These are phyloP conservation scores for Akanthomyces dipterigenus DNA, from an alignment of 2,329 filamentous ascomycete species.

Conservation along the genomic window DNA sequence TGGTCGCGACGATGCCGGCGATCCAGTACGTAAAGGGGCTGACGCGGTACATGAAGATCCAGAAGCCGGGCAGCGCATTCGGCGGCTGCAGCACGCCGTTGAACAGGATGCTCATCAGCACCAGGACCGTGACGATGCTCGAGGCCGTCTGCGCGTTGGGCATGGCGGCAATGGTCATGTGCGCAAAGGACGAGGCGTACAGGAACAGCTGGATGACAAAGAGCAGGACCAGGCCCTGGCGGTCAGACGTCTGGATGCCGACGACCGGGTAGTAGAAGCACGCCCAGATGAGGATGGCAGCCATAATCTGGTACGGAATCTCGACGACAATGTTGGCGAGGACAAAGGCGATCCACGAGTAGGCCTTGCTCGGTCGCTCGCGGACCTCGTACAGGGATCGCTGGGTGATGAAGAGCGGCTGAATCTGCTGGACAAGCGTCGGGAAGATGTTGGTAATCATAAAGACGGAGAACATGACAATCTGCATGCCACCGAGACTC, in stretches of 20 bases:
- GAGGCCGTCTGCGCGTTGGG: constrained; percentile 62
- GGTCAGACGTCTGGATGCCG: constrained; percentile 41
- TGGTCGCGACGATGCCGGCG: constrained; percentile 58
- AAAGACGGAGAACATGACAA: constrained; percentile 68
- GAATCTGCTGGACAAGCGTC: constrained; percentile 62
- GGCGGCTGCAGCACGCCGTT: constrained; percentile 58
- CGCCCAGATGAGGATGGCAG: constrained; percentile 55
- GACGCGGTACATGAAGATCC: constrained; percentile 70
- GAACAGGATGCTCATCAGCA: constrained; percentile 54
- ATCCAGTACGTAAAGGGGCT: constrained; percentile 65
- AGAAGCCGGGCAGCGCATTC: constrained; percentile 58
- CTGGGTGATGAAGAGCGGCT: constrained; percentile 70
- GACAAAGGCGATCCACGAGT: constrained; percentile 70
- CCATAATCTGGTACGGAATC: constrained; percentile 62
- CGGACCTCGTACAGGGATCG: constrained; percentile 70
- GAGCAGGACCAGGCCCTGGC: constrained; percentile 59
- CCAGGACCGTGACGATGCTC: constrained; percentile 53
- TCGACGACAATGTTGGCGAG: constrained; percentile 66
- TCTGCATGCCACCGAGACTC: constrained; percentile 63
- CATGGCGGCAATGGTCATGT: constrained; percentile 66
- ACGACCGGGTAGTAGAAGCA: constrained; percentile 62
- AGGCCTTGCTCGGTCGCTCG: constrained; percentile 66
- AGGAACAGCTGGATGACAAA: constrained; percentile 61
- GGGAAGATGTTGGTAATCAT: constrained; percentile 71
- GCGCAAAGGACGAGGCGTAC: constrained; percentile 65